Percentiles rank a stretch among this genome's conserved stretches.
phyloP scores from a whole-genome alignment of 2,329 filamentous ascomycete genomes.

The Pseudogymnoascus verrucosus region DNA sequence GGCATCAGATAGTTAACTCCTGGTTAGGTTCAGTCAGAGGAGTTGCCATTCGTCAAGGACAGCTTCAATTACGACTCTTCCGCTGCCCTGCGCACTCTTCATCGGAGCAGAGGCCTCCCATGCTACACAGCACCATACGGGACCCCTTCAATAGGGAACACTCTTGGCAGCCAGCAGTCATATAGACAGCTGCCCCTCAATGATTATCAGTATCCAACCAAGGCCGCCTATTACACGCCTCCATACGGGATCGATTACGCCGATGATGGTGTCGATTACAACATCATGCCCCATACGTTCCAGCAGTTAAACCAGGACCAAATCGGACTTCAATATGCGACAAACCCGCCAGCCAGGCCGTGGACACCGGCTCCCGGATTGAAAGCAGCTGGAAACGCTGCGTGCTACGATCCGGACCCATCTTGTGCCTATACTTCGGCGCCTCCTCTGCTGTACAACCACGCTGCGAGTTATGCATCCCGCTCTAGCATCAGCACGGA shows the following conservation, averaged over 20 bases:
- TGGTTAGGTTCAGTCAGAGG: background rate
- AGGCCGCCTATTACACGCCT: conserved; percentile 16
- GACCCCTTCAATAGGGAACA: conserved; percentile 14
- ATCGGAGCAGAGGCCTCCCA: conserved; percentile 11
- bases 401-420: conserved; percentile 17
- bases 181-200: conserved; percentile 7
- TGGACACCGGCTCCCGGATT: conserved; percentile 17
- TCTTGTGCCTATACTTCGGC: conserved; percentile 17
- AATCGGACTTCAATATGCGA: background rate
- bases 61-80: conserved; percentile 19
- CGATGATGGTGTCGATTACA: conserved; percentile 23
- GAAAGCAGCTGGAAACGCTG: conserved; percentile 15
- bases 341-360: background rate
- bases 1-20: background rate
- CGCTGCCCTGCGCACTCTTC: conserved; percentile 17
- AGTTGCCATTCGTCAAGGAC: conserved; percentile 20
- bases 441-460: conserved; percentile 10
- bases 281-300: conserved; percentile 13
- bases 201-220: conserved; percentile 16
- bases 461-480: conserved; percentile 14
- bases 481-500: conserved; percentile 18
- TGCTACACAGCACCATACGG: conserved; percentile 11
- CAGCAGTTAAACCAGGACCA: conserved; percentile 16
- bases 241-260: conserved; percentile 18
- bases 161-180: conserved; percentile 7